Evolutionary conservation across 2,329 filamentous ascomycete species (phyloP).

Genomic region (Polytolypa hystricis): DNA sequence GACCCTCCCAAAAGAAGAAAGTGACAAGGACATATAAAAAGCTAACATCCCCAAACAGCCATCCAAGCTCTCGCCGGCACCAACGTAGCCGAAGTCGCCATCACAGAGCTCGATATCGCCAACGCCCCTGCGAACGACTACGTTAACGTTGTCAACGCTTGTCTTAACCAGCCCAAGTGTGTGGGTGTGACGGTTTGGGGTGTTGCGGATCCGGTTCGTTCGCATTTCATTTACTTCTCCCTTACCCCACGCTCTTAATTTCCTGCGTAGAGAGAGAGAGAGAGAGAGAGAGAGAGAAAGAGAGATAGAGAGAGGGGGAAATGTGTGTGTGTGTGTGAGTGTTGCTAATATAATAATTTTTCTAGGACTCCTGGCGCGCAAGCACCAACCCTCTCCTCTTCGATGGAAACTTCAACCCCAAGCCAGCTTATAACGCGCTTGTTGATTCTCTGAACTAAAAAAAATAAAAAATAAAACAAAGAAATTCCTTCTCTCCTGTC

Average conservation of each 20-base stretch:
- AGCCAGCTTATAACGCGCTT: conserved; percentile 28
- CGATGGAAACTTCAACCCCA: conserved; percentile 30
- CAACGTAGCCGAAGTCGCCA: conserved; percentile 46
- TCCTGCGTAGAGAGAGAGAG: not conserved
- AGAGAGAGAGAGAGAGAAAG: not conserved
- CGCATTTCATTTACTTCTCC: not conserved
- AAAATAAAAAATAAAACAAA: too few species aligned
- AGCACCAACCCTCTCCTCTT: conserved; percentile 31
- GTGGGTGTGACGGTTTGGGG: conserved; percentile 57
- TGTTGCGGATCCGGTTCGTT: conserved; percentile 27
- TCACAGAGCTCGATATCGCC: conserved; percentile 59
- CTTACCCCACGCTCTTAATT: too few species aligned
- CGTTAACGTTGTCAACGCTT: conserved; percentile 45
- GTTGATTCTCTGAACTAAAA: too few species aligned
- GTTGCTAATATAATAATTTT: conserved; percentile 1
- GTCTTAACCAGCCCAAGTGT: conserved; percentile 47
- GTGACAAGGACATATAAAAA: not conserved
- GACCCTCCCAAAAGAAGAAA: not conserved
- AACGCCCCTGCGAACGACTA: conserved; percentile 47
- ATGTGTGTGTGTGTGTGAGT: too few species aligned
- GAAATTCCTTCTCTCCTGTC: too few species aligned
- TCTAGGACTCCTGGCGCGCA: conserved; percentile 34
- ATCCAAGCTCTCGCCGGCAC: conserved; percentile 43
- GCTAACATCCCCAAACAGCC: conserved; percentile 22
- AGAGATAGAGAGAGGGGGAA: not conserved